Percentiles rank a stretch among this genome's conserved stretches.
Conservation (phyloP, 768 basidiomycete genomes). For the Coprinopsis marcescibilis region DNA sequence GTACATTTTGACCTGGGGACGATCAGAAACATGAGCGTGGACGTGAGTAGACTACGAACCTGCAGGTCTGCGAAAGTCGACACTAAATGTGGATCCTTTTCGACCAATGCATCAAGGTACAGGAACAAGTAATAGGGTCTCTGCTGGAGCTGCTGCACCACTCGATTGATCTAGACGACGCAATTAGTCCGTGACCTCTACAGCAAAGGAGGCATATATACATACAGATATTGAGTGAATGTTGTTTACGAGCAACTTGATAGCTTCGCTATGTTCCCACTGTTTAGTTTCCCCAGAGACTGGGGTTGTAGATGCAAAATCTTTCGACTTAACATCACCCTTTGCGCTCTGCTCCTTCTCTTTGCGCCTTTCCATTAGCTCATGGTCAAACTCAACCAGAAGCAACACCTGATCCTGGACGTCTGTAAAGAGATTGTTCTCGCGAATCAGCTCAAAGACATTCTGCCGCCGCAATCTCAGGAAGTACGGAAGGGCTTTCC, state of each 20-base stretch:
- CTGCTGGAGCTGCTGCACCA: constrained; percentile 78
- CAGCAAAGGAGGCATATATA: constrained; percentile 9
- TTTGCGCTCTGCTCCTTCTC: constrained; percentile 30
- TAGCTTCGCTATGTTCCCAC: constrained; percentile 60
- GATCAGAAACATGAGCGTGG: not conserved
- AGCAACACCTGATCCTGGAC: constrained; percentile 91
- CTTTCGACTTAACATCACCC: not conserved
- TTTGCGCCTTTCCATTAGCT: constrained; percentile 59
- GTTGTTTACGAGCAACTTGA: constrained; percentile 85
- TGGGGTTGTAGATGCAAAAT: not conserved
- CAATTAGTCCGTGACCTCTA: not conserved
- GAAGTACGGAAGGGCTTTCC: constrained; percentile 89
- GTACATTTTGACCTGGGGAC: constrained; percentile 83
- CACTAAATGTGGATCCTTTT: constrained; percentile 77
- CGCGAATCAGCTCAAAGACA: constrained; percentile 91
- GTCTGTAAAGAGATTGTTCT: constrained; percentile 90
- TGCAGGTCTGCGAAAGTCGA: constrained; percentile 82
- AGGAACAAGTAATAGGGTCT: constrained; percentile 82
- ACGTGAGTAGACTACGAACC: constrained; percentile 41
- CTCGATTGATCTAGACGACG: constrained; percentile 62
- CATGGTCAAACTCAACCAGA: constrained; percentile 92
- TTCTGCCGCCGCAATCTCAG: constrained; percentile 80
- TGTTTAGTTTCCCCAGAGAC: constrained; percentile 28
- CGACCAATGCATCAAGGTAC: constrained; percentile 87
- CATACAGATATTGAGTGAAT: constrained; percentile 92